Evolutionary conservation across 2,329 filamentous ascomycete genomes (phyloP), one percentile per base, ranked within the genome.

Genomic region (Aspergillus pseudoglaucus): DNA sequence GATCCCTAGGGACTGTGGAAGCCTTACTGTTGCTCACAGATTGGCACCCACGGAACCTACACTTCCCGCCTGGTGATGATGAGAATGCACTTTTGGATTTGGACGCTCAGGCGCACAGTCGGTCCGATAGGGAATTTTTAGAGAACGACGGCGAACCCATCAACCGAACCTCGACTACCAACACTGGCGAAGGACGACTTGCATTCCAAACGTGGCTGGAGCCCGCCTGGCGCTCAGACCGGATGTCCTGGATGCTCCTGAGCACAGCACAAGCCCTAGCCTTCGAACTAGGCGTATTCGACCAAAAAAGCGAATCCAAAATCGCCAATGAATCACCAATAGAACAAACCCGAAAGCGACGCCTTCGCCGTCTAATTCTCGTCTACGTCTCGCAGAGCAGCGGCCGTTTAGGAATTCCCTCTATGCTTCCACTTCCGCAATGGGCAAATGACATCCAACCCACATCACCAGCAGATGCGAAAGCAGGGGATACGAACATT

Each of bases 161-260:
- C 10, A 67, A 70, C 45, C 63, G 65, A 43, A 71, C 70, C n/a
- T 68, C 69, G 6, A 70, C 75, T n/a, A 73, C 65, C 23, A 79
- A 78, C 25, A 81, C 82, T n/a, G 79, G 89, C 17, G 88, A 89
- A 40, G 89, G 88, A 8, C 85, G 87, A 65, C 78, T 90, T 23
- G 93, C 72, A 2, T 74, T 96, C 54, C 90, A 95, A 63, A 91
- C 89, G 65, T 97, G 93, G 89, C 81, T 97, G 3, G 93, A 98
- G 66, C 93, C 93, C 2, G 91, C 89, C 7, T 96, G 91, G 89
- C 80, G 91, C 58, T 89, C 86, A 54, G 91, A 96, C 61, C 86
- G 90, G 47, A 95, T 96, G 88, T 95, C 88, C 63, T 96, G 91
- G 91, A 96, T 96, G 89, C 75, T 97, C 12, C 78, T 97, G 25